phyloP scores from a whole-genome alignment of 352 stramenopile species.

The Globisporangium alternatum region DNA sequence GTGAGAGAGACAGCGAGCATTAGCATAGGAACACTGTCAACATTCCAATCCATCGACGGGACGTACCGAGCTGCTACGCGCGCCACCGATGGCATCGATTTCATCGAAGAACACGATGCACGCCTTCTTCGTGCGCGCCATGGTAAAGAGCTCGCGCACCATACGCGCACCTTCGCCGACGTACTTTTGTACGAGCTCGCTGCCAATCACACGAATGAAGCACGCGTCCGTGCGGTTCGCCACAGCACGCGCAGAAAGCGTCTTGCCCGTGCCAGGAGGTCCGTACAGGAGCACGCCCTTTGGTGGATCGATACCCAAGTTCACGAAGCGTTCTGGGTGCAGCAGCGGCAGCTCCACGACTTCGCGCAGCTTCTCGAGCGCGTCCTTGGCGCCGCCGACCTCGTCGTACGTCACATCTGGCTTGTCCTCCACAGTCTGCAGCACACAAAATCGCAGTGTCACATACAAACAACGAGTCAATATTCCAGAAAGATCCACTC shows the following conservation, averaged over 20 bases:
- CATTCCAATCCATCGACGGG: no score
- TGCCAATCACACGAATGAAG: conserved; percentile 99
- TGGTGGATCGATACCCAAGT: conserved; percentile 97
- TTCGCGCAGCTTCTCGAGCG: conserved; percentile 98
- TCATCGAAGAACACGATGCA: conserved; percentile 99
- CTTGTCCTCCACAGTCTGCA: conserved; percentile 99
- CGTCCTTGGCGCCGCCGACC: conserved; percentile 97
- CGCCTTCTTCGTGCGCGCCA: conserved; percentile 98
- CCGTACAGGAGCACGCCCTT: conserved; percentile 99
- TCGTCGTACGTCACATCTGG: conserved; percentile 99
- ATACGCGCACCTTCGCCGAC: conserved; percentile 98
- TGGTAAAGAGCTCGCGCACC: conserved; percentile 99
- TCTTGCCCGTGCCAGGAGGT: conserved; percentile 97
- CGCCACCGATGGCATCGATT: conserved; percentile 97
- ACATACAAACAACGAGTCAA: neutral
- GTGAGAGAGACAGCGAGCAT: neutral
- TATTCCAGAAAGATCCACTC: conserved; percentile 3
- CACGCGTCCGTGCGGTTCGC: conserved; percentile 98
- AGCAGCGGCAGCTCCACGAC: conserved; percentile 98
- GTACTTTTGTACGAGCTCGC: conserved; percentile 99
- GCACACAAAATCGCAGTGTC: conserved; percentile 19
- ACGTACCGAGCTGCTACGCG: conserved; percentile 67
- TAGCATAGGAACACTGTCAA: neutral
- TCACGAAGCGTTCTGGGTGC: conserved; percentile 98
- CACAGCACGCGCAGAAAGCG: conserved; percentile 94